Conservation (phyloP, 202 grass and related monocot genomes). For the Musa balbisiana region DNA sequence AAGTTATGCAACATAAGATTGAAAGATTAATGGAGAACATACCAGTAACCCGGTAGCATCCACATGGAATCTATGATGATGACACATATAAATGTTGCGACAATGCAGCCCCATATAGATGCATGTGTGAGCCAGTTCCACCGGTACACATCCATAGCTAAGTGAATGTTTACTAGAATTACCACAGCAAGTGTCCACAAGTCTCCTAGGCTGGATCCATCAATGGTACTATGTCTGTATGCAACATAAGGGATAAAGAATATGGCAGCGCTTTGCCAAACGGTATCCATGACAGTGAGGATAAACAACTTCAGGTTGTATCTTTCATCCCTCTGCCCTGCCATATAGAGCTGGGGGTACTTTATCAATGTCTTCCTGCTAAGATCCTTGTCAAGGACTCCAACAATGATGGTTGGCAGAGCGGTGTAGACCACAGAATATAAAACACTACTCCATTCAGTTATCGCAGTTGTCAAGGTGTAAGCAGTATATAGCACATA, state of each 20-base stretch:
- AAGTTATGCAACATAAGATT: conserved; percentile 10
- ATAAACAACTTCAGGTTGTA: conserved; percentile 79
- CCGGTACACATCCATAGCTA: conserved; percentile 68
- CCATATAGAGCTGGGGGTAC: conserved; percentile 69
- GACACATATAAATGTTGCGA: conserved; percentile 58
- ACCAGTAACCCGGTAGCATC: conserved; percentile 77
- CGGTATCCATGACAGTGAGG: conserved; percentile 55
- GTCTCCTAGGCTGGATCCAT: conserved; percentile 70
- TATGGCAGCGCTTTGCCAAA: conserved; percentile 80
- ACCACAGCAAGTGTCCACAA: conserved; percentile 83
- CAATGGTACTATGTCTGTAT: conserved; percentile 69
- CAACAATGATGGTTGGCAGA: conserved; percentile 71
- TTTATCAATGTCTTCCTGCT: conserved; percentile 51
- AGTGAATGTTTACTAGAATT: conserved; percentile 77
- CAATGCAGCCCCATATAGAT: conserved; percentile 72
- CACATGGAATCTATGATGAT: conserved; percentile 71
- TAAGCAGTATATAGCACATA: conserved; percentile 75
- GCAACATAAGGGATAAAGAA: conserved; percentile 81
- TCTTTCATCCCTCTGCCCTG: conserved; percentile 71
- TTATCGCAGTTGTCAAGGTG: conserved; percentile 76
- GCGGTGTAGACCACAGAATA: conserved; percentile 90
- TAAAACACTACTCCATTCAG: conserved; percentile 85
- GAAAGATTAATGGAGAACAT: conserved; percentile 26
- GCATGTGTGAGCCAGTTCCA: conserved; percentile 82
- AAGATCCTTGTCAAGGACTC: conserved; percentile 85